phyloP scores from a whole-genome alignment of 441 rosid species.

The Mallotus japonicus region DNA sequence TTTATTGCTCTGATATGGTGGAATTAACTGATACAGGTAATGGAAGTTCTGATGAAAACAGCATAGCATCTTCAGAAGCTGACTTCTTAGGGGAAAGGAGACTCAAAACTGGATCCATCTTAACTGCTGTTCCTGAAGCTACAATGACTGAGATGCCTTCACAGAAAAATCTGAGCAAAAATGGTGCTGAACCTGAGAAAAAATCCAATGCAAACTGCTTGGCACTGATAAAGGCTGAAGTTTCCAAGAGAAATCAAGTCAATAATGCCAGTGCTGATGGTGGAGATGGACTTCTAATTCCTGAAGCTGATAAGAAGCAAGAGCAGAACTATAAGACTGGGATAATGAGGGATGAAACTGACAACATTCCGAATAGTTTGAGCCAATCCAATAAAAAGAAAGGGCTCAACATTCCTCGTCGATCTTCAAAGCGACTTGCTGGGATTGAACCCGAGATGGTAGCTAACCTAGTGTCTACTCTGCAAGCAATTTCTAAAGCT shows the following conservation, averaged over 20 bases:
- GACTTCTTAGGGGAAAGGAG: constrained; percentile 23
- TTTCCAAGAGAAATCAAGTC: constrained; percentile 23
- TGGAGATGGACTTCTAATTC: constrained; percentile 4
- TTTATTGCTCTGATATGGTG: constrained; percentile 15
- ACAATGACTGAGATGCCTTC: constrained; percentile 22
- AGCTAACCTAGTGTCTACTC: not conserved
- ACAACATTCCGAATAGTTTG: constrained; percentile 21
- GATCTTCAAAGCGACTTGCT: constrained; percentile 33
- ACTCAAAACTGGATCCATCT: constrained; percentile 18
- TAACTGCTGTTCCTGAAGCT: constrained; percentile 18
- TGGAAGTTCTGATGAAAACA: constrained; percentile 33
- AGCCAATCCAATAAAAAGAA: constrained; percentile 25
- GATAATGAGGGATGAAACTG: constrained; percentile 18
- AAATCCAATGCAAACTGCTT: constrained; percentile 19
- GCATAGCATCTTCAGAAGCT: constrained; percentile 24
- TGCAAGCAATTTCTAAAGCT: constrained; percentile 23
- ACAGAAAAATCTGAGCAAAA: constrained; percentile 20
- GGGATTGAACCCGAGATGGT: constrained; percentile 25
- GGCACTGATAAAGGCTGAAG: constrained; percentile 11
- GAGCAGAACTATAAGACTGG: constrained; percentile 23
- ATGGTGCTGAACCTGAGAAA: constrained; percentile 23
- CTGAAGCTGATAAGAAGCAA: constrained; percentile 25
- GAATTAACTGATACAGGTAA: constrained; percentile 34
- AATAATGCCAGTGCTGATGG: constrained; percentile 16
- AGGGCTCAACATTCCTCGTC: constrained; percentile 30